Base-by-base conservation (phyloP, 768 basidiomycete species). In the Suillus occidentalis region DNA sequence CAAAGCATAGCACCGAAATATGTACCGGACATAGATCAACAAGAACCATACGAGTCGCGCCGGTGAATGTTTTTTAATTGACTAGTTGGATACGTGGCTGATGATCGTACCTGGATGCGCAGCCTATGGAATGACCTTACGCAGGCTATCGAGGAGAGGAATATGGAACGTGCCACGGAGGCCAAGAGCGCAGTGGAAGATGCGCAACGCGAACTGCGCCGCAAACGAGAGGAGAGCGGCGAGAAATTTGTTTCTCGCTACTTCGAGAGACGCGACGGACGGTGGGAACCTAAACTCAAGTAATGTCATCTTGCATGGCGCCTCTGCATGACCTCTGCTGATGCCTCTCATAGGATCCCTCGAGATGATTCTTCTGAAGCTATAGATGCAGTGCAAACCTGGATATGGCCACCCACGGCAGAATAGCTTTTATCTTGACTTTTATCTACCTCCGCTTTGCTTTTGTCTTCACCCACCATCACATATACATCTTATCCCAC, bases 101-200 rank as follows among this genome's bases (percentile, higher is more conserved):
- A 40, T 34, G 42, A 8, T 59, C 31, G 42, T 58, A 4, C 12
- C 61, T 28, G 20, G 50, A 36, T 53, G 37, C 63, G 14, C 69
- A 89, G 91, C 70, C 77, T 98, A 61, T 99, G 97, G 97, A 72
- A 80, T 45, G 82, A 87, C 55, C 79, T 99, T 50, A 99, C 97
- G 31, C 79, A 83, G 20, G 97, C 97, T 22, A 98, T 99, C 76
- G 74, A 83, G 37, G 82, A 81, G 39, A 93, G 90, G 72, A 95
- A 99, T 75, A 97, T 99, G 94, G 94, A 96, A 70, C 89, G 87
- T 13, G 97, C 97, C 28, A 97, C 95, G 5, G 85, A 85, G 34
- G 93, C 94, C 57, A 99, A 99, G 82, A 86, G 87, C 3, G 83
- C 84, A 14, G 92, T 99, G 1, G 97, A 99, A 79, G 95, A 97